Percentiles rank a stretch among this genome's conserved stretches.
Evolutionary conservation across 108 stramenopile species (phyloP).

Genomic region (Skeletonema menzelii): DNA sequence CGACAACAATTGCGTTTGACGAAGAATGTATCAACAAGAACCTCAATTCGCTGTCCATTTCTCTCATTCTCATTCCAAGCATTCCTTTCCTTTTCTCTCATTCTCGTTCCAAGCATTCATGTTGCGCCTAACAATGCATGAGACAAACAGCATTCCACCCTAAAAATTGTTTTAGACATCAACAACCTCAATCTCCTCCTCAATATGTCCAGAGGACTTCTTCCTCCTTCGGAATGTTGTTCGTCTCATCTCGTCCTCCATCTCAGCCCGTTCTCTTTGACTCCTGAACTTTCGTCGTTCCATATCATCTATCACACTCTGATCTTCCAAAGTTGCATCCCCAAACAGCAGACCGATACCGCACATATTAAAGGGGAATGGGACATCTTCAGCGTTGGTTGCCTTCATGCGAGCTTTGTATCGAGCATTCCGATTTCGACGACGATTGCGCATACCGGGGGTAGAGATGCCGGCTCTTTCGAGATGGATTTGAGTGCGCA

Average conservation of each 20-base stretch:
- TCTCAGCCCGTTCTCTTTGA: constrained; percentile 39
- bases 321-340: constrained; percentile 62
- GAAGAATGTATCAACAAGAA: too few relatives aligned
- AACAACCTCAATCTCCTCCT: constrained; percentile 57
- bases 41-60: too few relatives aligned
- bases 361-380: constrained; percentile 61
- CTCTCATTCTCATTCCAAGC: too few relatives aligned
- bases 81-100: too few relatives aligned
- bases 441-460: constrained; percentile 66
- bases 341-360: constrained; percentile 66
- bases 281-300: constrained; percentile 55
- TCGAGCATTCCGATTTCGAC: constrained; percentile 52
- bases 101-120: too few relatives aligned
- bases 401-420: constrained; percentile 6
- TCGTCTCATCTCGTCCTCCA: constrained; percentile 47
- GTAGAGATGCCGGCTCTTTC: constrained; percentile 61
- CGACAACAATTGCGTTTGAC: too few relatives aligned
- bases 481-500: constrained; percentile 49
- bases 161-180: constrained; percentile 8
- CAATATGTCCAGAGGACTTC: constrained; percentile 41
- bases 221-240: constrained; percentile 53
- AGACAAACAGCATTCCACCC: neutral
- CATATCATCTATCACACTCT: constrained; percentile 37
- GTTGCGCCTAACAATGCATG: too few relatives aligned
- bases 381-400: constrained; percentile 48